A percentile compares a stretch with the other conserved stretches of the same genome.
Evolutionary conservation across 805 yeast genomes (phyloP).

Genomic region (Metschnikowia sp.): DNA sequence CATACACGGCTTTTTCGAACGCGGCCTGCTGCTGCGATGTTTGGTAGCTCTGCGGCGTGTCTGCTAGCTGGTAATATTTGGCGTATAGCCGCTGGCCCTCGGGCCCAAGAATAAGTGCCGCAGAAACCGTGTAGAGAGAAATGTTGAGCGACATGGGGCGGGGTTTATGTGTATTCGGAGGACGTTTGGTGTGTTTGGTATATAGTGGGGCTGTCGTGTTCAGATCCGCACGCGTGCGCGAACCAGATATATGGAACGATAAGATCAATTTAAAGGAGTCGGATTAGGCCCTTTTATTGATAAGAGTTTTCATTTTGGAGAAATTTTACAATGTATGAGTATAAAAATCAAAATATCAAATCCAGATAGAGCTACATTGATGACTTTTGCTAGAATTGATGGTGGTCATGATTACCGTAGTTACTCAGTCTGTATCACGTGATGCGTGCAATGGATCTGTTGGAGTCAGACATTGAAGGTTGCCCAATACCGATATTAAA

Average conservation of each 20-base stretch:
- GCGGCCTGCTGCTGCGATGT: constrained; percentile 61
- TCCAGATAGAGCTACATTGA: too few relatives aligned
- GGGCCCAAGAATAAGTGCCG: constrained; percentile 75
- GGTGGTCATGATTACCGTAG: too few relatives aligned
- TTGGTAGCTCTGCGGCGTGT: constrained; percentile 35
- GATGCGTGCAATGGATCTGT: too few relatives aligned
- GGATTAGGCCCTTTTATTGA: too few relatives aligned
- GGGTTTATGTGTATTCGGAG: background rate
- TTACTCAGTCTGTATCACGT: too few relatives aligned
- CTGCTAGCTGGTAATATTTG: constrained; percentile 70
- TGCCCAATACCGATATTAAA: too few relatives aligned
- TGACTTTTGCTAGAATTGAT: too few relatives aligned
- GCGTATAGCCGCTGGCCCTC: constrained; percentile 79
- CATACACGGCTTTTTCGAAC: constrained; percentile 70
- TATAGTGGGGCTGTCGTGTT: background rate
- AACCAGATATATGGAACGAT: background rate
- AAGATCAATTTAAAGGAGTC: too few relatives aligned
- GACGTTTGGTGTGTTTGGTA: background rate
- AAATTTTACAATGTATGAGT: too few relatives aligned
- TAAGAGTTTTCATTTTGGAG: background rate
- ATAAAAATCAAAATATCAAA: too few relatives aligned
- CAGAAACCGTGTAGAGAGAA: constrained; percentile 78
- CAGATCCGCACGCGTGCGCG: background rate
- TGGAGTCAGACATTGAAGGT: too few relatives aligned
- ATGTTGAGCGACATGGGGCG: constrained; percentile 42